Percentiles rank a stretch among this genome's conserved stretches.
phyloP scores from a whole-genome alignment of 1,284 basidiomycete genomes.

The Phylloporus gajari region DNA sequence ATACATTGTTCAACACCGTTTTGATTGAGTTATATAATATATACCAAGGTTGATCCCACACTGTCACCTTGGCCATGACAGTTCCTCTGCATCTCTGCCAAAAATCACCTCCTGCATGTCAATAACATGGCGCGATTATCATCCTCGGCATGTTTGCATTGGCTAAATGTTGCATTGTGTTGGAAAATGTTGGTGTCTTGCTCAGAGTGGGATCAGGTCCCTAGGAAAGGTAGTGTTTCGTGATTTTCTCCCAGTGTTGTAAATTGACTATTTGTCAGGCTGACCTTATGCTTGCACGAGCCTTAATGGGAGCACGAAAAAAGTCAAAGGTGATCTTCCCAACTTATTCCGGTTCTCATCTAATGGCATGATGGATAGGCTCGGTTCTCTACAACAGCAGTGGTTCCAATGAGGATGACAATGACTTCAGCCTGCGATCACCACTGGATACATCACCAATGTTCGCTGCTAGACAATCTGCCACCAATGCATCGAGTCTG shows the following conservation, averaged over 20 bases:
- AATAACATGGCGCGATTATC: slow-evolving; percentile 93
- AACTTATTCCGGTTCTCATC: too few species aligned
- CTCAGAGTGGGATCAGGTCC: slow-evolving; percentile 90
- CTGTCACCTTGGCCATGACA: too few species aligned
- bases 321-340: slow-evolving; percentile 82
- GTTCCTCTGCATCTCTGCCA: too few species aligned
- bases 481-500: too few species aligned
- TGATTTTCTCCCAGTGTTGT: neutral
- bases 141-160: slow-evolving; percentile 95
- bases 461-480: too few species aligned
- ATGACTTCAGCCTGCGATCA: too few species aligned
- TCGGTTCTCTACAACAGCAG: slow-evolving; percentile 81
- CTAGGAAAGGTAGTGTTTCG: slow-evolving; percentile 73
- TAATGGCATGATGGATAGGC: slow-evolving; percentile 55
- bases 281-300: slow-evolving; percentile 90
- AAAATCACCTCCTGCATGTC: slow-evolving; percentile 78
- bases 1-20: too few species aligned
- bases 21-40: too few species aligned
- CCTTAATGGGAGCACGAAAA: slow-evolving; percentile 94
- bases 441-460: too few species aligned
- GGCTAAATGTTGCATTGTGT: slow-evolving; percentile 86
- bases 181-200: slow-evolving; percentile 86
- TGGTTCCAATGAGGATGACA: too few species aligned
- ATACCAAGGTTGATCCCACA: too few species aligned
- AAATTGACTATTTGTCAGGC: slow-evolving; percentile 55